A percentile compares a stretch with the other conserved stretches of the same genome.
These are phyloP conservation scores for Phytophthora nicotianae DNA, from an alignment of 352 stramenopile genomes.

Conservation along the genomic window DNA sequence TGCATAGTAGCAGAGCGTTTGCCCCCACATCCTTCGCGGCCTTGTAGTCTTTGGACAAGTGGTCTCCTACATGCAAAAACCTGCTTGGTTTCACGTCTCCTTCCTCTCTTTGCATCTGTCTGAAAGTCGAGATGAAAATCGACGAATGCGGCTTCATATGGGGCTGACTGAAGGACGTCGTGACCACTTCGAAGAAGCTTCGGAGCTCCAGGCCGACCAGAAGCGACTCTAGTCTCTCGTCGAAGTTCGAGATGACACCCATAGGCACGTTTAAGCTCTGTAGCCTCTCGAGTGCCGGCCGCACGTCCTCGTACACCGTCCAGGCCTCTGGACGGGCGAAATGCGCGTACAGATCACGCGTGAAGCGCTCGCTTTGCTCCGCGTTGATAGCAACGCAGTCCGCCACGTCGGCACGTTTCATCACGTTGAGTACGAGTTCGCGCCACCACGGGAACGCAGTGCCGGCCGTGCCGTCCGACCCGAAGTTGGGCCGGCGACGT, in stretches of 20 bases:
- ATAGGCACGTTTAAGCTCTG: constrained; percentile 30
- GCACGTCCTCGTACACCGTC: constrained; percentile 64
- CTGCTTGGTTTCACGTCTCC: constrained; percentile 5
- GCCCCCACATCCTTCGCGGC: constrained; percentile 47
- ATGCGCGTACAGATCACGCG: constrained; percentile 54
- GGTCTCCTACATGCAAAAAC: constrained; percentile 73
- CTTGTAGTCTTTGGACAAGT: constrained; percentile 56
- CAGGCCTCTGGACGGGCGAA: constrained; percentile 59
- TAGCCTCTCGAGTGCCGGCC: constrained; percentile 47
- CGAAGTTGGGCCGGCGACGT: constrained; percentile 58
- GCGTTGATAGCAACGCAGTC: constrained; percentile 17
- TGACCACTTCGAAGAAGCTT: constrained; percentile 58
- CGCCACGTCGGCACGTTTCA: constrained; percentile 29
- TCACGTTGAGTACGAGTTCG: constrained; percentile 50
- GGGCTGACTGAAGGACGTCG: constrained; percentile 60
- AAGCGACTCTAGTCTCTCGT: constrained; percentile 64
- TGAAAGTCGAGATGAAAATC: constrained; percentile 71
- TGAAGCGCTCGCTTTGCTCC: constrained; percentile 43
- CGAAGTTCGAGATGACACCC: constrained; percentile 83
- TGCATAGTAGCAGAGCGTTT: constrained; percentile 49
- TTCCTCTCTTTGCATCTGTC: constrained; percentile 17
- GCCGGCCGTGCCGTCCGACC: constrained; percentile 3
- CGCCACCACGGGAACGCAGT: constrained; percentile 65
- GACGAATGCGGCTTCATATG: constrained; percentile 54
- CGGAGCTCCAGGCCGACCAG: constrained; percentile 48